Evolutionary conservation across 2,329 filamentous ascomycete genomes (phyloP).

Genomic region (Erysiphe pisi): DNA sequence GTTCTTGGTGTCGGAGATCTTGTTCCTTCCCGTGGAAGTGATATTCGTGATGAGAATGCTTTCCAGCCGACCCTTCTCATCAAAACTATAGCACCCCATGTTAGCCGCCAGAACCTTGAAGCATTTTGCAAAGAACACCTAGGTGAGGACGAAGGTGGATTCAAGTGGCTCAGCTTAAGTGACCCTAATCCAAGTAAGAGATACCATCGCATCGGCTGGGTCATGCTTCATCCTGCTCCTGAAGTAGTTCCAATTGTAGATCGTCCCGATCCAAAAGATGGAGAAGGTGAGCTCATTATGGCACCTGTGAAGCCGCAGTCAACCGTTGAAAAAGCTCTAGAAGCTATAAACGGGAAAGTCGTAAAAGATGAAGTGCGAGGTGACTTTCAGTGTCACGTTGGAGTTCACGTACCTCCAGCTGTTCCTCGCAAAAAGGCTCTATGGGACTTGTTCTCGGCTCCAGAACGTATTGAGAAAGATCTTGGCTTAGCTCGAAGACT

Average conservation of each 20-base stretch:
- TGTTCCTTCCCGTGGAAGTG: slow-evolving; percentile 69
- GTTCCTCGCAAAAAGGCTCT: slow-evolving; percentile 87
- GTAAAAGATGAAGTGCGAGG: slow-evolving; percentile 89
- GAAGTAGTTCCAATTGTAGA: slow-evolving; percentile 57
- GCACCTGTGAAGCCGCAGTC: slow-evolving; percentile 41
- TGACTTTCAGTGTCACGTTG: slow-evolving; percentile 95
- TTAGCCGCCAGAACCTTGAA: slow-evolving; percentile 86
- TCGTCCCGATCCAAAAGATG: slow-evolving; percentile 58
- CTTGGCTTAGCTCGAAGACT: slow-evolving; percentile 71
- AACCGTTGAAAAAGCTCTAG: slow-evolving; percentile 75
- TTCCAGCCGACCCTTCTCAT: slow-evolving; percentile 88
- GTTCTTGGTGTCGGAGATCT: slow-evolving; percentile 87
- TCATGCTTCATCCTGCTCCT: slow-evolving; percentile 75
- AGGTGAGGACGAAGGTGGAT: slow-evolving; percentile 80
- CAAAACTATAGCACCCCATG: slow-evolving; percentile 95
- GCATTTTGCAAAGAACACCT: slow-evolving; percentile 90
- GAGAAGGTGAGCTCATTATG: slow-evolving; percentile 47
- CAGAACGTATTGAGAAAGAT: slow-evolving; percentile 86
- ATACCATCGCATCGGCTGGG: slow-evolving; percentile 97
- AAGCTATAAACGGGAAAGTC: slow-evolving; percentile 94
- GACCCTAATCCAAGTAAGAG: slow-evolving; percentile 96
- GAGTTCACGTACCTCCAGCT: slow-evolving; percentile 79
- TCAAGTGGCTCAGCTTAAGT: slow-evolving; percentile 90
- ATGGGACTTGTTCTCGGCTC: slow-evolving; percentile 92
- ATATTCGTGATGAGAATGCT: slow-evolving; percentile 78